These are phyloP conservation scores for Mycena amicta DNA, from an alignment of 768 basidiomycete genomes.

Conservation along the genomic window DNA sequence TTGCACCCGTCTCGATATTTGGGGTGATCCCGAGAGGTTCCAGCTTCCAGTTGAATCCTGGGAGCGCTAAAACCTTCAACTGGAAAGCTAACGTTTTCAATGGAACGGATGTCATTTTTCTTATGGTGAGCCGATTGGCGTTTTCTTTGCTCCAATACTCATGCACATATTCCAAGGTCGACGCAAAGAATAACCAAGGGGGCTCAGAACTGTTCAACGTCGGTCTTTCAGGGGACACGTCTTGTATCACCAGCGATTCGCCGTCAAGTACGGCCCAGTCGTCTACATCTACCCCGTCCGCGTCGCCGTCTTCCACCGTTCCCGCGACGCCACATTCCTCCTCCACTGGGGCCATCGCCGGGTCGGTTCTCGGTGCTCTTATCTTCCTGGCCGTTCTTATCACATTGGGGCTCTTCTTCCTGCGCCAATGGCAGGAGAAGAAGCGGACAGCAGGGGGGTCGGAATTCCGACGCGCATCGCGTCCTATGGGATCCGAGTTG, in stretches of 20 bases:
- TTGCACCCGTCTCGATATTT: conserved; percentile 58
- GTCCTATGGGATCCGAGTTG: conserved; percentile 36
- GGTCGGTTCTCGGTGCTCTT: conserved; percentile 54
- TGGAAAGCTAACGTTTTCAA: conserved; percentile 62
- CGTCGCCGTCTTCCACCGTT: conserved; percentile 22
- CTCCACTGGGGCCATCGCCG: conserved; percentile 51
- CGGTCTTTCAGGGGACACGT: conserved; percentile 20
- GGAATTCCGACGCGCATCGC: conserved; percentile 29
- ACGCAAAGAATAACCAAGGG: neutral
- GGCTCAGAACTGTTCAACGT: conserved; percentile 5
- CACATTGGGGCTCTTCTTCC: conserved; percentile 54
- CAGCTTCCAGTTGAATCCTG: conserved; percentile 46
- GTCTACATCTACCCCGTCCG: conserved; percentile 19
- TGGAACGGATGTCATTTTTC: conserved; percentile 60
- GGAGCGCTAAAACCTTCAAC: conserved; percentile 39
- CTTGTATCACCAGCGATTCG: conserved; percentile 19
- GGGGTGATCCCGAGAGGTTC: conserved; percentile 68
- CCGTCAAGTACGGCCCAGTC: conserved; percentile 23
- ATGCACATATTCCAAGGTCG: too few relatives aligned
- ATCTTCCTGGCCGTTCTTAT: conserved; percentile 55
- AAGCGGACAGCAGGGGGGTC: conserved; percentile 31
- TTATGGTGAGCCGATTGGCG: conserved; percentile 56
- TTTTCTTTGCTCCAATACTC: too few relatives aligned
- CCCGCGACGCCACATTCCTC: conserved; percentile 19
- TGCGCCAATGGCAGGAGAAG: conserved; percentile 36